Base-by-base conservation (phyloP, 805 yeast species). In the Saccharomycopsis microspora region DNA sequence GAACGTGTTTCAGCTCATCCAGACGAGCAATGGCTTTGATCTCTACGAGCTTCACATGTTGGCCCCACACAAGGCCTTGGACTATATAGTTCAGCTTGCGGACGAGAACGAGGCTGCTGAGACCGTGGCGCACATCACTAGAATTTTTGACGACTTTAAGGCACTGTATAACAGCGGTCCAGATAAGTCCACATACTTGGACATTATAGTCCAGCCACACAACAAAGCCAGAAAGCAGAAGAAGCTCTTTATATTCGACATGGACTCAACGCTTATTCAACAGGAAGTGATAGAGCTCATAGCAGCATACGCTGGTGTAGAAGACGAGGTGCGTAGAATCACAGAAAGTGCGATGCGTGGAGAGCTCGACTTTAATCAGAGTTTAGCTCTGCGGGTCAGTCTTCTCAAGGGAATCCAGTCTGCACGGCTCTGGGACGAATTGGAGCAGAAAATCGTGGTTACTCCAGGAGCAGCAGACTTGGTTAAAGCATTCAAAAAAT, bases 291-390 rank as follows among this genome's bases (percentile, higher is more conserved):
- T 93, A 56, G 99, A 93, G 60, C 65, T 93, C 60, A 90, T 93
- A 55, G 98, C 98, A 3, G 87, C 87, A 0, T 82, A 85, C 57
- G 97, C 96, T n/a, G 73, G 76, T 55, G 95, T 93, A 34, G 96
- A 93, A 59, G 78, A 73, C 4, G 71, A 86, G 61, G 98, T 93
- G 5, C 84, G 90, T 4, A 83, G 73, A 32, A 89, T 93, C 57
- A 93, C 99, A 2, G 86, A 83, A 38, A 72, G 86, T 30, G 97
- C 98, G 27, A 93, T 93, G 99, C 89, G 90, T 57, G 97, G 97
- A 31, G 96, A 90, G 60, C 68, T 93, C 19, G 97, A 93, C 61
- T 93, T 93, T 70, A 78, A 76, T 53, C 85, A 84, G 55, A 85
- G 96, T 0, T 68, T 93, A 43, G 69, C 70, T 1, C 77, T 77